Evolutionary conservation across 805 yeast genomes (phyloP).

Genomic region (Yarrowia sp.): DNA sequence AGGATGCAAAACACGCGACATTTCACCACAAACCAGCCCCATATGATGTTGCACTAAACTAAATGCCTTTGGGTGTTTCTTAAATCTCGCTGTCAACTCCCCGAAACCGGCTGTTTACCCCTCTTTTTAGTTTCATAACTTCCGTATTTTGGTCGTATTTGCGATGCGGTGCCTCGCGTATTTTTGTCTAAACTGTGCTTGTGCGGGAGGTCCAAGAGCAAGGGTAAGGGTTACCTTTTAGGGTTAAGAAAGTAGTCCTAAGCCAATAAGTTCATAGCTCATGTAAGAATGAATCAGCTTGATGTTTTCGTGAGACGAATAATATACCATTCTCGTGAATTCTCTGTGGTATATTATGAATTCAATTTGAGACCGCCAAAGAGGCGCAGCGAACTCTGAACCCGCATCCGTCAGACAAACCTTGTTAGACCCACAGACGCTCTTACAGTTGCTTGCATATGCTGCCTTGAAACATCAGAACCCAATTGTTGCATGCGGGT

Average conservation of each 20-base stretch:
- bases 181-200: conserved; percentile 5
- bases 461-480: conserved; percentile 11
- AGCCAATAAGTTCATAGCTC: background rate
- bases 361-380: background rate
- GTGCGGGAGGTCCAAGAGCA: conserved; percentile 10
- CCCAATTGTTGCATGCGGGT: conserved; percentile 14
- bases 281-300: background rate
- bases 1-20: too few species aligned
- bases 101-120: background rate
- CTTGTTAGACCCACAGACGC: background rate
- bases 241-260: background rate
- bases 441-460: conserved; percentile 8
- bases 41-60: too few species aligned
- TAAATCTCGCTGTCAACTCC: background rate
- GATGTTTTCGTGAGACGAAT: background rate
- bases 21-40: too few species aligned
- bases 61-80: too few species aligned
- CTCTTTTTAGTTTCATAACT: conserved; percentile 2
- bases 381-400: conserved; percentile 17
- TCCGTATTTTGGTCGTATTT: conserved; percentile 10
- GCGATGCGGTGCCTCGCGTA: conserved; percentile 19
- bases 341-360: too few species aligned
- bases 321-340: too few species aligned
- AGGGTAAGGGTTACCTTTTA: background rate
- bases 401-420: conserved; percentile 13